Conservation (phyloP, 768 basidiomycete species). For the Boletus rubescentipes region DNA sequence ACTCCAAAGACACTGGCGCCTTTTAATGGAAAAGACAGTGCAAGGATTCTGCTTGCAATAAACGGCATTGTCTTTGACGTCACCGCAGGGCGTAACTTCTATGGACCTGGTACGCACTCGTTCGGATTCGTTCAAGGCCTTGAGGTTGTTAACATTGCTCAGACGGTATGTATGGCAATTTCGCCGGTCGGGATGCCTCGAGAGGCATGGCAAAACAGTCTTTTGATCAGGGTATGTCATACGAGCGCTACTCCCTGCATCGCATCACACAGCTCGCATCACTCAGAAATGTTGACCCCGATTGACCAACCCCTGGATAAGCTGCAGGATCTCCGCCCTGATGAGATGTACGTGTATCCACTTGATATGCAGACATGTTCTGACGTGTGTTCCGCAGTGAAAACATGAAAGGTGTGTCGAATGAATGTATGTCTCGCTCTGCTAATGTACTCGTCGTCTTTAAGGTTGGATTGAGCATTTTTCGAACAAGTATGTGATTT, state of each 20-base stretch:
- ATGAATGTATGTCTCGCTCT: background rate
- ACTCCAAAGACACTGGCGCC: constrained; percentile 73
- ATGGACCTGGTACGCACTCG: constrained; percentile 78
- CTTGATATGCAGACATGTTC: background rate
- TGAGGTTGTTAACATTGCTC: constrained; percentile 2
- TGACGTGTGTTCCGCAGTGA: constrained; percentile 49
- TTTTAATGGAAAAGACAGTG: constrained; percentile 62
- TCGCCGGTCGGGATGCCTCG: constrained; percentile 95
- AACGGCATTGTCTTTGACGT: constrained; percentile 92
- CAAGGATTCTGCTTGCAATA: constrained; percentile 84
- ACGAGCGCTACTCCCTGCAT: background rate
- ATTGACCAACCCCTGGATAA: constrained; percentile 85
- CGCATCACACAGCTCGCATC: background rate
- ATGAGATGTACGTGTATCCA: constrained; percentile 70
- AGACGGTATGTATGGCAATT: constrained; percentile 98
- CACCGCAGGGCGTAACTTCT: constrained; percentile 84
- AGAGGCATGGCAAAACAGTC: constrained; percentile 98
- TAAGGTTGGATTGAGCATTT: constrained; percentile 94
- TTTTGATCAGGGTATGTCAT: constrained; percentile 77
- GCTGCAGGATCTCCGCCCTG: constrained; percentile 69
- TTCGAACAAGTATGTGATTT: constrained; percentile 86
- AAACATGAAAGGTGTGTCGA: constrained; percentile 76
- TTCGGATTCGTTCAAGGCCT: background rate
- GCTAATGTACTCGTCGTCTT: background rate
- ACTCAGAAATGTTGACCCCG: constrained; percentile 84